Conservation (phyloP, 176 grass and related monocot species). For the Otatea glauca region DNA sequence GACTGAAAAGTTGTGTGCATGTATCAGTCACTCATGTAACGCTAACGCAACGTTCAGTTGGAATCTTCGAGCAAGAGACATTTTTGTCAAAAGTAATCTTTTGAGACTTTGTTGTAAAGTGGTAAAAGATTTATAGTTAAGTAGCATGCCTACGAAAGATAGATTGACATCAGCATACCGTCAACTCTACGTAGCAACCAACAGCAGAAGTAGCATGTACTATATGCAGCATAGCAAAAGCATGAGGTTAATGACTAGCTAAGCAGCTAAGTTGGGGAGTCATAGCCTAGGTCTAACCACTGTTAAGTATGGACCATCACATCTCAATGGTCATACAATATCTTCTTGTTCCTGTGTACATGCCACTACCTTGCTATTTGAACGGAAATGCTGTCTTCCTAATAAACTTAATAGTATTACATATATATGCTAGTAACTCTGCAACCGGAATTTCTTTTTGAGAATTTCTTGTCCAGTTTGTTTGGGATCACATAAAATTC, state of each 20-base stretch:
- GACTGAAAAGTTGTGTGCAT: constrained; percentile 5
- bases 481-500: background rate
- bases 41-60: background rate
- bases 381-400: background rate
- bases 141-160: background rate
- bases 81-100: constrained; percentile 36
- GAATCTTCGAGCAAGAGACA: background rate
- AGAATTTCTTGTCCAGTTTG: background rate
- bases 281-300: background rate
- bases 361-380: background rate
- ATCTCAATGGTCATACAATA: background rate
- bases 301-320: background rate
- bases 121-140: background rate
- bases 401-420: background rate
- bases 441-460: background rate
- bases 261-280: no score
- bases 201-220: background rate
- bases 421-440: background rate
- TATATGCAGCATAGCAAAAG: background rate
- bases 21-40: background rate
- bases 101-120: constrained; percentile 25
- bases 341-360: background rate
- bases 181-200: constrained; percentile 27
- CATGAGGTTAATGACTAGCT: background rate
- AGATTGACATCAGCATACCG: constrained; percentile 36